Conservation (phyloP, 257 asterid genomes). For the Primulina eburnea region DNA sequence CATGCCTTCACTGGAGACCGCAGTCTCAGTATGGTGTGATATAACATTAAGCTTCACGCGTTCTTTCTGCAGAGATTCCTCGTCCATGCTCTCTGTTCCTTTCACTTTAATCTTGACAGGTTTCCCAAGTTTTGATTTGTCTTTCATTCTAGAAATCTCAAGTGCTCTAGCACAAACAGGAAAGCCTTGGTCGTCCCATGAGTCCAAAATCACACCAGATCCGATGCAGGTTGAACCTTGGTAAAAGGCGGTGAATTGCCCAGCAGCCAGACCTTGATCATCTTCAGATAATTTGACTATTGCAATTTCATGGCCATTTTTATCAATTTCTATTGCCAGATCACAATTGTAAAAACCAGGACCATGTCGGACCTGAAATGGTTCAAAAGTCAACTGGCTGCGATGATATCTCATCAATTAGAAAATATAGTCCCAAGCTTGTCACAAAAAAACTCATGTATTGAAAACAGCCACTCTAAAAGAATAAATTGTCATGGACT, state of each 20-base stretch:
- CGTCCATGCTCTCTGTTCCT: conserved; percentile 30
- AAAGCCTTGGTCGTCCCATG: conserved; percentile 83
- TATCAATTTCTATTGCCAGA: conserved; percentile 44
- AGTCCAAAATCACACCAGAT: conserved; percentile 87
- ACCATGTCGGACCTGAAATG: conserved; percentile 86
- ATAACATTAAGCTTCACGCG: conserved; percentile 13
- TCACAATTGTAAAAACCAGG: conserved; percentile 72
- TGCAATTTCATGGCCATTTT: conserved; percentile 52
- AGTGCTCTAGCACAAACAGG: conserved; percentile 77
- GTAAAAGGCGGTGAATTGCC: conserved; percentile 92
- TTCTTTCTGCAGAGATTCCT: conserved; percentile 31
- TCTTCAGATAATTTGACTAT: conserved; percentile 64
- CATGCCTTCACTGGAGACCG: conserved; percentile 7
- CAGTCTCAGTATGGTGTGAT: conserved; percentile 16
- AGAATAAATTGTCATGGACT: not conserved
- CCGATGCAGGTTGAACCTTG: conserved; percentile 70
- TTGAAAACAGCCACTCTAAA: not conserved
- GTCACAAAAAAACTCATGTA: not conserved
- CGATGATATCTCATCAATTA: not conserved
- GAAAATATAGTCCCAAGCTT: not conserved
- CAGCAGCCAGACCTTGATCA: conserved; percentile 97
- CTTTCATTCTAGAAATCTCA: conserved; percentile 69
- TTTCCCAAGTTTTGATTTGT: conserved; percentile 73
- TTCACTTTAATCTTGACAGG: conserved; percentile 70
- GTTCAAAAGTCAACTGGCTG: conserved; percentile 1